Evolutionary conservation across 768 basidiomycete species (phyloP), one percentile per base, ranked within the genome.

Genomic region (Melanogaster broomeanus): DNA sequence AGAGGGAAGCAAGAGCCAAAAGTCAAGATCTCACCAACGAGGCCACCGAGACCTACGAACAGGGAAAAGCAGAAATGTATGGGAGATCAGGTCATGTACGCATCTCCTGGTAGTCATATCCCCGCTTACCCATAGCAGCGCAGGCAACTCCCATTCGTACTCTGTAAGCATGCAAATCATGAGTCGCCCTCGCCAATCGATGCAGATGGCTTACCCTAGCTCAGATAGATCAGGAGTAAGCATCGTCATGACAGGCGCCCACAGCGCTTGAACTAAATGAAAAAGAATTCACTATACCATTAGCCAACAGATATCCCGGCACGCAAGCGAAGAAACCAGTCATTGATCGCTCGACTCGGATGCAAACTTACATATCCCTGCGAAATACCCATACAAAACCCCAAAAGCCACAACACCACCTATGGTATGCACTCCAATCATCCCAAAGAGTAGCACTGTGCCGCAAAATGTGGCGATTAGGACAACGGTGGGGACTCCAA

Each of bases 131-230:
- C 57, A 76, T 75, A 33, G 73, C 69, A 3, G 74, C 74, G 57
- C 77, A 82, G 53, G 73, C 74, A 27, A 83, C 69, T 7, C 81
- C 79, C 61, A 84, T 66, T 16, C 80, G 68, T 21, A 74, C 74
- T 5, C 66, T 70, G 42, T 4, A 39, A 34, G 25, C 18, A 42
- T 28, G 15, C n/a, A 9, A 30, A 18, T 25, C 15, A 27, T 28
- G 16, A 24, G 15, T 22, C 12, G 37, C 21, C 22, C 9, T 18
- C 12, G 45, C n/a, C 0, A 25, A 15, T 3, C 10, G 7, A 33
- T 12, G 27, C 24, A 10, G 22, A 13, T 6, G 19, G 58, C 67
- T n/a, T 57, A 74, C 41, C 84, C 83, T 24, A 85, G 74, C 58
- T 85, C 84, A 13, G 73, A 68, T 45, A 77, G 72, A 30, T 75